Evolutionary conservation across 225 moss, liverwort and hornwort species (phyloP).

Genomic region (Antitrichia curtipendula): DNA sequence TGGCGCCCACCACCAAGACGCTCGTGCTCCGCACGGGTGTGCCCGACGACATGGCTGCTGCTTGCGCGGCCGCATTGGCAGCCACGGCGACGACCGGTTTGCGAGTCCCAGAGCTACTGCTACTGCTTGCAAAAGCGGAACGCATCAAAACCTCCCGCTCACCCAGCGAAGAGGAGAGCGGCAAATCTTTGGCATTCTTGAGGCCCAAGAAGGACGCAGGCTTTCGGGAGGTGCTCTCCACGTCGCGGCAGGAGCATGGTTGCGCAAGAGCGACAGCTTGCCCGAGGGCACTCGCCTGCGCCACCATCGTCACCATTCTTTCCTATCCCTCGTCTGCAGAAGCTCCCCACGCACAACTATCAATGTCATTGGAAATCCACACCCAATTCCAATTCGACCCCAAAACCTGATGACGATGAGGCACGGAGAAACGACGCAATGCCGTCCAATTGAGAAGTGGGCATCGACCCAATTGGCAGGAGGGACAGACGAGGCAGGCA

Average conservation of each 20-base stretch:
- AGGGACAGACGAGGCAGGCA: background rate
- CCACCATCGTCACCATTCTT: slow-evolving; percentile 21
- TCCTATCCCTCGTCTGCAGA: background rate
- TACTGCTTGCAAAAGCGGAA: background rate
- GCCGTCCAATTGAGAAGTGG: background rate
- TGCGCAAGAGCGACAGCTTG: background rate
- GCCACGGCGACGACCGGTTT: slow-evolving; percentile 33
- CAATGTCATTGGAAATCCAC: background rate
- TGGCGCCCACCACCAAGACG: slow-evolving; percentile 76
- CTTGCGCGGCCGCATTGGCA: background rate
- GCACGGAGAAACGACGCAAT: background rate
- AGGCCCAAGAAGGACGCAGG: slow-evolving; percentile 11
- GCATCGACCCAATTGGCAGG: background rate
- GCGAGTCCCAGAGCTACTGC: background rate
- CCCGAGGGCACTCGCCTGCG: slow-evolving; percentile 14
- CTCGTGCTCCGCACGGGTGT: slow-evolving; percentile 75
- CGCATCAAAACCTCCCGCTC: slow-evolving; percentile 7
- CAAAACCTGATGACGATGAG: background rate
- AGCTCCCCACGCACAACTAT: background rate
- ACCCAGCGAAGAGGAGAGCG: background rate
- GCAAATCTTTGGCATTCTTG: slow-evolving; percentile 9
- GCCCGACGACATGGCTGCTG: slow-evolving; percentile 46
- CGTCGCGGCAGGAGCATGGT: slow-evolving; percentile 4
- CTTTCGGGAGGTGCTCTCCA: slow-evolving; percentile 16
- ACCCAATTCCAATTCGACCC: background rate